These are phyloP conservation scores for Oldenlandia corymbosa DNA, from an alignment of 257 asterid genomes.

Conservation along the genomic window DNA sequence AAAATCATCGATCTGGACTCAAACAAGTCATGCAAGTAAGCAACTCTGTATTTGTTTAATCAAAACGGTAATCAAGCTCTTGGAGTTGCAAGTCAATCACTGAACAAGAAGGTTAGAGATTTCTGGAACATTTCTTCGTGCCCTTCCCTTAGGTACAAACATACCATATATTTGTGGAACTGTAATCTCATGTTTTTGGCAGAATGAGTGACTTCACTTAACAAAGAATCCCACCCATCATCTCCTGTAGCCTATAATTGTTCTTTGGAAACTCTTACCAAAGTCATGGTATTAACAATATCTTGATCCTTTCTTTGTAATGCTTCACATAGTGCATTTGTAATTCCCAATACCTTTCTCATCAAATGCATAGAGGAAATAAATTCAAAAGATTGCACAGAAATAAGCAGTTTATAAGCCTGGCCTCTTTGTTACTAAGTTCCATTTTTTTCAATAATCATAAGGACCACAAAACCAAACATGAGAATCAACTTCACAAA, in stretches of 20 bases:
- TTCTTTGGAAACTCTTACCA: not conserved
- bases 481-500: not conserved
- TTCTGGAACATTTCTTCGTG: not conserved
- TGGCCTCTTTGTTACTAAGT: not conserved
- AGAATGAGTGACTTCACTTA: not conserved
- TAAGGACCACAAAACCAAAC: not conserved
- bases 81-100: too few relatives aligned
- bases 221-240: not conserved
- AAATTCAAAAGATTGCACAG: not conserved
- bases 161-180: not conserved
- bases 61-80: too few relatives aligned
- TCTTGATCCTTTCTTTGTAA: constrained; percentile 3
- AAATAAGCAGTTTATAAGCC: not conserved
- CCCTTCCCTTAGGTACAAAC: not conserved
- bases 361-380: not conserved
- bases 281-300: not conserved
- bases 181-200: not conserved
- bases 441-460: too few relatives aligned
- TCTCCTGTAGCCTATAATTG: not conserved
- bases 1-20: not conserved
- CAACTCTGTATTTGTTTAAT: not conserved
- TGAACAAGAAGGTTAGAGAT: not conserved
- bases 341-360: not conserved
- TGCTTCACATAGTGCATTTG: not conserved
- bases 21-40: not conserved